These are phyloP conservation scores for Spathaspora gorwiae DNA, from an alignment of 805 yeast species.

Conservation along the genomic window DNA sequence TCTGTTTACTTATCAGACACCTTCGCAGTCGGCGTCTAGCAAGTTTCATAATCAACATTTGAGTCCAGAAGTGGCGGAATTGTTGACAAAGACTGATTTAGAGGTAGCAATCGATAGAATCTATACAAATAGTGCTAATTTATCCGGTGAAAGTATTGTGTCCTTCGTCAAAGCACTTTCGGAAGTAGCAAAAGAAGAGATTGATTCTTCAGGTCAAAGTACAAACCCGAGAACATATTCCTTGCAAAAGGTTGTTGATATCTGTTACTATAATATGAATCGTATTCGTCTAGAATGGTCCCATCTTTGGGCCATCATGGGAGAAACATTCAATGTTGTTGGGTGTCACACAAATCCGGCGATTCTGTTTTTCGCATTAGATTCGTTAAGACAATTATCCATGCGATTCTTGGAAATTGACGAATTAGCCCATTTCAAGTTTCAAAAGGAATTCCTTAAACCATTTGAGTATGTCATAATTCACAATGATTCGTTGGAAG, in stretches of 20 bases:
- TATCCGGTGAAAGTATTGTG: conserved; percentile 80
- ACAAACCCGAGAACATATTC: conserved; percentile 87
- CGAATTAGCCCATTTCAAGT: conserved; percentile 91
- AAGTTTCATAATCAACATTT: conserved; percentile 71
- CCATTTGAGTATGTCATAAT: conserved; percentile 81
- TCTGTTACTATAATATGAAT: conserved; percentile 94
- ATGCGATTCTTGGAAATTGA: conserved; percentile 90
- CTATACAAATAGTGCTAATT: conserved; percentile 73
- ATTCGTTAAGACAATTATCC: conserved; percentile 87
- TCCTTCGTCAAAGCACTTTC: conserved; percentile 84
- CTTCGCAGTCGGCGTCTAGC: conserved; percentile 63
- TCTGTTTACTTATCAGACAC: conserved; percentile 47
- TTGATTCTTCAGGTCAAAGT: conserved; percentile 79
- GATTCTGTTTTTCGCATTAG: conserved; percentile 86
- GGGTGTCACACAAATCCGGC: conserved; percentile 75
- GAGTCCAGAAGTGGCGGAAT: conserved; percentile 51
- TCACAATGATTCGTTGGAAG: conserved; percentile 63
- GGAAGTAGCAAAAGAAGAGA: conserved; percentile 84
- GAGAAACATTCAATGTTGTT: conserved; percentile 78
- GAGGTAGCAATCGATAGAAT: conserved; percentile 82
- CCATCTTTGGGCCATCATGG: conserved; percentile 91
- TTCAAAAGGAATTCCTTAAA: conserved; percentile 87
- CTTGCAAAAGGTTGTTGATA: conserved; percentile 92
- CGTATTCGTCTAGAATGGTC: conserved; percentile 97
- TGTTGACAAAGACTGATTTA: conserved; percentile 60